phyloP scores from a whole-genome alignment of 73 alveolate species.

The Strombidium stylifer region DNA sequence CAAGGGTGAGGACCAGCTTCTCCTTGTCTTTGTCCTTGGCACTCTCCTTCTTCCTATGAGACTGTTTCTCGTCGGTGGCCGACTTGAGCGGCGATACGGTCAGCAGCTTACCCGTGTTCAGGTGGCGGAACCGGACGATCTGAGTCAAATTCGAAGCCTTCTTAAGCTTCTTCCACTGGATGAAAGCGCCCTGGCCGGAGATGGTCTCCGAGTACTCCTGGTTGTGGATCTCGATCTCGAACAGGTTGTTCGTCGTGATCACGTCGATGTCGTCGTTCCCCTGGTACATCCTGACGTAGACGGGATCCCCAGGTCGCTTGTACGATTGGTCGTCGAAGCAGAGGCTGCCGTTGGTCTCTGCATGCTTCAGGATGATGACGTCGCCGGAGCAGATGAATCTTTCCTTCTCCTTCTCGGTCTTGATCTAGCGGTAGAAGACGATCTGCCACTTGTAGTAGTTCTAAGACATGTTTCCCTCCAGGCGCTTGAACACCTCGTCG shows the following conservation, averaged over 20 bases:
- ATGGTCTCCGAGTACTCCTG: too few relatives aligned
- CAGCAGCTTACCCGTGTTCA: constrained; percentile 42
- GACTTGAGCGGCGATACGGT: neutral
- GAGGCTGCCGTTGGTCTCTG: constrained; percentile 49
- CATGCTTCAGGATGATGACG: constrained; percentile 48
- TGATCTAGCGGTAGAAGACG: neutral
- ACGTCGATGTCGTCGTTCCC: constrained; percentile 46
- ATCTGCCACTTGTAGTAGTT: constrained; percentile 35
- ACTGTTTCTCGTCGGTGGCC: neutral
- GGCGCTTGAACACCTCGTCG: constrained; percentile 7
- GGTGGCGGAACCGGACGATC: constrained; percentile 43
- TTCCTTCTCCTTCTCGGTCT: constrained; percentile 1
- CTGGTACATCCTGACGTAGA: constrained; percentile 41
- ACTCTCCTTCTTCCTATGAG: constrained; percentile 5
- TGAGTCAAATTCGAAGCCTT: neutral
- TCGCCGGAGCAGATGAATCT: constrained; percentile 17
- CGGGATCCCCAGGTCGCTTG: constrained; percentile 21
- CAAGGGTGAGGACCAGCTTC: too few relatives aligned
- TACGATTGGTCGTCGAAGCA: constrained; percentile 27
- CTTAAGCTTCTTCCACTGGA: constrained; percentile 1
- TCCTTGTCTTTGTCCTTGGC: neutral
- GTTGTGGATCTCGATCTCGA: constrained; percentile 44
- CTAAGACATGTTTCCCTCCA: constrained; percentile 28
- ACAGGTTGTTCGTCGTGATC: constrained; percentile 20
- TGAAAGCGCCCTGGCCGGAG: constrained; percentile 9